These are phyloP conservation scores for Pythium phragmitis DNA, from an alignment of 352 stramenopile species.

Conservation along the genomic window DNA sequence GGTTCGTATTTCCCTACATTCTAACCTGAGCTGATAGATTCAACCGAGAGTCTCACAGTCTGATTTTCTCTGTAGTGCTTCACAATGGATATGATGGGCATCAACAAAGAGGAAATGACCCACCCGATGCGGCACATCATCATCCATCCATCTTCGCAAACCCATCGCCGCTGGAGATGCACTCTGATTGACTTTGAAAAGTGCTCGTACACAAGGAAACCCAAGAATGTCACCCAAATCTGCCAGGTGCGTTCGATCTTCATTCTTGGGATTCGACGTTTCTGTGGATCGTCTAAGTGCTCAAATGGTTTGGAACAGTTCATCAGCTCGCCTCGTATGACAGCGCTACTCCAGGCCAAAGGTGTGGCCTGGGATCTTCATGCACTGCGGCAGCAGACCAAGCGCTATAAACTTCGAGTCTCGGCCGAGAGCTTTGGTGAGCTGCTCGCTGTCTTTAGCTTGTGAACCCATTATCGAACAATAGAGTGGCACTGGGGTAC, in stretches of 20 bases:
- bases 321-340: constrained; percentile 62
- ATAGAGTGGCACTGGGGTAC: constrained; percentile 14
- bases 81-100: constrained; percentile 62
- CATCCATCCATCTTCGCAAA: constrained; percentile 31
- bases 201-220: constrained; percentile 58
- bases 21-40: background rate
- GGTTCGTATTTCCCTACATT: constrained; percentile 24
- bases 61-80: constrained; percentile 45
- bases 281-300: background rate
- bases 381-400: constrained; percentile 52
- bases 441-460: constrained; percentile 46
- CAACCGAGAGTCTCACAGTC: background rate
- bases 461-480: constrained; percentile 23
- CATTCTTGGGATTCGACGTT: background rate
- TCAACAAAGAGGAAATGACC: constrained; percentile 86
- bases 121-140: constrained; percentile 77
- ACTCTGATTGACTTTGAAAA: constrained; percentile 83
- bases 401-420: constrained; percentile 61
- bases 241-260: constrained; percentile 43
- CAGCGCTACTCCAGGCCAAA: constrained; percentile 45
- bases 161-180: constrained; percentile 36
- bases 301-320: constrained; percentile 34
- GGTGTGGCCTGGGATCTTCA: constrained; percentile 39
- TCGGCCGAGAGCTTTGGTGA: constrained; percentile 36
- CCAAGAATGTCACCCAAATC: constrained; percentile 79